A percentile compares a stretch with the other conserved stretches of the same genome.
Evolutionary conservation across 2,329 filamentous ascomycete species (phyloP).

Genomic region (Dryadomyces quercivorus): DNA sequence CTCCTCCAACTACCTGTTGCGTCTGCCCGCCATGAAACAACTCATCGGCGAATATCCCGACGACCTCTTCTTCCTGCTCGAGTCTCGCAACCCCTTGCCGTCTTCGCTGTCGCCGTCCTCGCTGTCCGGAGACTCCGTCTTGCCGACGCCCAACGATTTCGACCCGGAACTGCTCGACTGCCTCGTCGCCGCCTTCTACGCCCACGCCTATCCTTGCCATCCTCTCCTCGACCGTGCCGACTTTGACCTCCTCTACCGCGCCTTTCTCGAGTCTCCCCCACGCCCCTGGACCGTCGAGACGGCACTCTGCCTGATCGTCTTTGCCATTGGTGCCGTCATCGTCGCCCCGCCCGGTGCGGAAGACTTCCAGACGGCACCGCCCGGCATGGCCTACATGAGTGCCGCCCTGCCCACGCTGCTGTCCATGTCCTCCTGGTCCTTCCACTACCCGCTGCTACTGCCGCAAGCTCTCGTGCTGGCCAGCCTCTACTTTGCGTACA

Average conservation of each 20-base stretch:
- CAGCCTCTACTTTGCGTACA: conserved; percentile 21
- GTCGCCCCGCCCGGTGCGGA: conserved; percentile 11
- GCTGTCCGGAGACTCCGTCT: no score
- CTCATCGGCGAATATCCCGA: conserved; percentile 19
- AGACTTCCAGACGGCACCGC: conserved; percentile 12
- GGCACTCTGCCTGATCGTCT: conserved; percentile 19
- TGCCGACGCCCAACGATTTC: neutral
- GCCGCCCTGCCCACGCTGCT: conserved; percentile 18
- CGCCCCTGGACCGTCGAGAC: conserved; percentile 15
- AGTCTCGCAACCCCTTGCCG: conserved; percentile 15
- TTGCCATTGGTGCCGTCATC: conserved; percentile 17
- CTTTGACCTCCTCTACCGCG: conserved; percentile 14
- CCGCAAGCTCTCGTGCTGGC: conserved; percentile 20
- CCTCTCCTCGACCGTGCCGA: conserved; percentile 17
- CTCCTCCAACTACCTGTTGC: conserved; percentile 17
- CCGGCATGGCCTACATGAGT: conserved; percentile 20
- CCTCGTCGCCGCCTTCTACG: conserved; percentile 16
- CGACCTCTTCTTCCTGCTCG: conserved; percentile 17
- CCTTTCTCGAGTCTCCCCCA: conserved; percentile 12
- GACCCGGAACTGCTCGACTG: conserved; percentile 10
- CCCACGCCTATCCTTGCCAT: conserved; percentile 15
- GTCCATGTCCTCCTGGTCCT: conserved; percentile 18
- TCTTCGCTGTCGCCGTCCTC: conserved; percentile 10
- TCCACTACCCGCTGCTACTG: conserved; percentile 16
- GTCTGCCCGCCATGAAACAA: conserved; percentile 16